Evolutionary conservation across 1,284 basidiomycete species (phyloP).

Genomic region (Schizophyllum amplum): DNA sequence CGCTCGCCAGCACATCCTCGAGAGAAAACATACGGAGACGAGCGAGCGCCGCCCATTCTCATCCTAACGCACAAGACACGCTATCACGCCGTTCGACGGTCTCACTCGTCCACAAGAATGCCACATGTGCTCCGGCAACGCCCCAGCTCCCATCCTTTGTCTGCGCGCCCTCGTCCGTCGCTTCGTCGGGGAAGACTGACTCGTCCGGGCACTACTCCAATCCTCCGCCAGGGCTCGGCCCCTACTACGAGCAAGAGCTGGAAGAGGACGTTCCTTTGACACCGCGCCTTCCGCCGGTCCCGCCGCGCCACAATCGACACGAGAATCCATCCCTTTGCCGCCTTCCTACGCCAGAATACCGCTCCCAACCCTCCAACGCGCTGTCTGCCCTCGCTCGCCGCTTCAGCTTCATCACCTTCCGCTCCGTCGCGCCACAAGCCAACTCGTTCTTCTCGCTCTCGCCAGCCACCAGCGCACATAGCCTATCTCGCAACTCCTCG

Average conservation of each 20-base stretch:
- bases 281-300: not conserved
- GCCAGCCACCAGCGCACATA: not conserved
- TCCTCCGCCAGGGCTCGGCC: not conserved
- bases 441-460: not conserved
- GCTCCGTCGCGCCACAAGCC: not conserved
- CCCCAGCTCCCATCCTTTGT: not conserved
- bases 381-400: conserved; percentile 6
- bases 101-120: not conserved
- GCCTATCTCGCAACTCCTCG: too few species aligned
- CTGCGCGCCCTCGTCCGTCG: not conserved
- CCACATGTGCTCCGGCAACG: not conserved
- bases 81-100: not conserved
- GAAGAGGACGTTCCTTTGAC: not conserved
- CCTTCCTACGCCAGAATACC: conserved; percentile 16
- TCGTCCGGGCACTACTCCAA: not conserved
- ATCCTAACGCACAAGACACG: not conserved
- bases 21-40: conserved; percentile 7
- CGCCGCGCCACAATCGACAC: conserved; percentile 5
- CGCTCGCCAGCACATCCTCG: not conserved
- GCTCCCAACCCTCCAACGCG: not conserved
- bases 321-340: conserved; percentile 8
- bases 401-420: conserved; percentile 13
- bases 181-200: not conserved
- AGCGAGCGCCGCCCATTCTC: conserved; percentile 2
- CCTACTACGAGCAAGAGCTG: not conserved